Base-by-base conservation (phyloP, 768 basidiomycete genomes). In the Amanita muscaria region DNA sequence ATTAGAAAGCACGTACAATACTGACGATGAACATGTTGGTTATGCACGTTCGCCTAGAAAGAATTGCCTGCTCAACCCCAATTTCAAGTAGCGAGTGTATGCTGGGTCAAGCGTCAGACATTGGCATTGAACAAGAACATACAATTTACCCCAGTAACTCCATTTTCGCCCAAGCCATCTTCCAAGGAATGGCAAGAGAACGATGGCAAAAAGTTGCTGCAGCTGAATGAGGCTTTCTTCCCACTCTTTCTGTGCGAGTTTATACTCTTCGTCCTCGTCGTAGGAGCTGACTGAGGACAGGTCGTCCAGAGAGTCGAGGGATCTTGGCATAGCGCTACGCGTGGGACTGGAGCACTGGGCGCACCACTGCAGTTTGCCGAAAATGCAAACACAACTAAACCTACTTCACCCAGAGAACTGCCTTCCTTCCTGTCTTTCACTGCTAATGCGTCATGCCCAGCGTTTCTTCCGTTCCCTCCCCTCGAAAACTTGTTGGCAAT, bases 211-310 rank as follows among this genome's bases (percentile, higher is more conserved):
- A 15, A 94, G 75, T 58, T 89, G 76, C 58, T 86, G 81, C 35
- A 96, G 72, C 59, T 96, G 90, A 49, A 80, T 66, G 40, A 94
- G 56, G 56, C 84, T 88, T 62, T 96, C 92, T 55, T 91, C 83
- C 92, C 92, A 94, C 66, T 96, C 92, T 59, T 84, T 74, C 62
- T 92, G 86, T 2, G 87, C 85, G 37, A 83, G 67, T 31, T 70
- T 76, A 53, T 77, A 79, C 55, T 90, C 87, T 47, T 86, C 84
- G 51, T 79, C 76, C 2, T 72, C 70, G 59, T 80, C 79, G 58
- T 76, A 77, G 25, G 75, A 79, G 10, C 73, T 72, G 15, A 67
- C 65, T 42, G 67, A 59, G 7, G 75, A 75, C 15, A 72, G 73
- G 33, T 75, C 61, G 45, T 76, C 74, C 82, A 87, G 51, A 62